These are phyloP conservation scores for Trypanosoma brucei DNA, from an alignment of 208 protist genomes.

Conservation along the genomic window DNA sequence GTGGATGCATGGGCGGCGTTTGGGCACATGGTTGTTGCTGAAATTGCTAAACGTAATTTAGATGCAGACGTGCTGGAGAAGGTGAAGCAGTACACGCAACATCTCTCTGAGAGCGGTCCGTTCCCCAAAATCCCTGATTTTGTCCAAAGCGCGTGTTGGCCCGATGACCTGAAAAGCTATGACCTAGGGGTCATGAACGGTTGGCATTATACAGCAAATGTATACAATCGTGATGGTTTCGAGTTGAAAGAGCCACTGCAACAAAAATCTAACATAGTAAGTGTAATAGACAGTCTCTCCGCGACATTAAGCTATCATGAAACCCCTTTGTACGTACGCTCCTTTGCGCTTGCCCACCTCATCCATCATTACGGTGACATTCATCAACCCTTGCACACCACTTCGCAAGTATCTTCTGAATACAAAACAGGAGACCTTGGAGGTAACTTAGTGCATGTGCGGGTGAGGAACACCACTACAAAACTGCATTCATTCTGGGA, in stretches of 20 bases:
- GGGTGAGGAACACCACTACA: constrained; percentile 20
- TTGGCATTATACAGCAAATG: constrained; percentile 76
- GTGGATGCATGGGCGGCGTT: constrained; percentile 58
- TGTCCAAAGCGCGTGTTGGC: constrained; percentile 73
- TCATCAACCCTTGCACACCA: constrained; percentile 81
- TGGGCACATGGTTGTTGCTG: constrained; percentile 84
- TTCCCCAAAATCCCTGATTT: constrained; percentile 58
- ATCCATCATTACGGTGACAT: constrained; percentile 83
- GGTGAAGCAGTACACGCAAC: constrained; percentile 22
- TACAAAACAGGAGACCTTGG: constrained; percentile 68
- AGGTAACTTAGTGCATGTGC: constrained; percentile 58
- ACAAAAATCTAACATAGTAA: constrained; percentile 29
- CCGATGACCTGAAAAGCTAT: constrained; percentile 72
- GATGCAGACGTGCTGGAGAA: constrained; percentile 23
- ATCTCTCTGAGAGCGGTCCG: constrained; percentile 48
- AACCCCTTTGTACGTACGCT: constrained; percentile 28
- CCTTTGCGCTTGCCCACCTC: constrained; percentile 70
- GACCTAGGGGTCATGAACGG: constrained; percentile 47
- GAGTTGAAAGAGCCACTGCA: constrained; percentile 23
- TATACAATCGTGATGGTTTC: constrained; percentile 51
- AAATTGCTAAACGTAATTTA: constrained; percentile 68
- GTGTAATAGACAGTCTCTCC: constrained; percentile 19
- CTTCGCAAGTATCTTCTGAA: constrained; percentile 28
- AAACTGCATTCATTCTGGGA: constrained; percentile 85
- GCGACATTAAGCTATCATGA: constrained; percentile 19